Percentiles rank a stretch among this genome's conserved stretches.
These are phyloP conservation scores for Picochlorum sp. DNA, from an alignment of 139 green algal species.

Conservation along the genomic window DNA sequence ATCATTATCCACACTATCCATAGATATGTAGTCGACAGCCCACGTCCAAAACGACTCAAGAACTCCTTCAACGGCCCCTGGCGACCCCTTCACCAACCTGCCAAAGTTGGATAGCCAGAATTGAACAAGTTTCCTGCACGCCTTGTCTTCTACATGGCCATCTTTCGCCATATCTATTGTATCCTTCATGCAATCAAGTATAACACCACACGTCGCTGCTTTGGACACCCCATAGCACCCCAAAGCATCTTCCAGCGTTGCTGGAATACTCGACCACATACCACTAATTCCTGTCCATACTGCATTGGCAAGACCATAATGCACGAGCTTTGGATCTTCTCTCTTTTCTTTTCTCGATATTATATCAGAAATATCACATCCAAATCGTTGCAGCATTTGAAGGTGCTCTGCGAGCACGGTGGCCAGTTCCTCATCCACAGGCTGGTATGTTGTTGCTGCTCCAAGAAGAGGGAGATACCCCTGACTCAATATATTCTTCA, in stretches of 20 bases:
- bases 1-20: too few relatives aligned
- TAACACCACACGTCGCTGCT: too few relatives aligned
- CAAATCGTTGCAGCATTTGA: too few relatives aligned
- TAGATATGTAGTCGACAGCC: background rate
- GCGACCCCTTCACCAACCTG: conserved; percentile 8
- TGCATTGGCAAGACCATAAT: background rate
- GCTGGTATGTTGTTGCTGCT: too few relatives aligned
- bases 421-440: too few relatives aligned
- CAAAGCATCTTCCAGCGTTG: too few relatives aligned
- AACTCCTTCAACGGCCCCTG: background rate
- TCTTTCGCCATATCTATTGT: too few relatives aligned
- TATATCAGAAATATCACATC: too few relatives aligned
- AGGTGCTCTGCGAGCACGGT: too few relatives aligned
- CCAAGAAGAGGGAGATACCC: background rate
- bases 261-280: background rate
- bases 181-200: too few relatives aligned
- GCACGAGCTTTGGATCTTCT: background rate
- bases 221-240: too few relatives aligned
- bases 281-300: background rate
- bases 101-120: conserved; percentile 18
- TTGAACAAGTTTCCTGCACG: conserved; percentile 15
- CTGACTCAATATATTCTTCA: background rate
- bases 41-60: conserved; percentile 5
- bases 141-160: too few relatives aligned
- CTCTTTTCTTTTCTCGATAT: background rate